Conservation (phyloP, 2,329 filamentous ascomycete species). For the Blumeria hordei region DNA sequence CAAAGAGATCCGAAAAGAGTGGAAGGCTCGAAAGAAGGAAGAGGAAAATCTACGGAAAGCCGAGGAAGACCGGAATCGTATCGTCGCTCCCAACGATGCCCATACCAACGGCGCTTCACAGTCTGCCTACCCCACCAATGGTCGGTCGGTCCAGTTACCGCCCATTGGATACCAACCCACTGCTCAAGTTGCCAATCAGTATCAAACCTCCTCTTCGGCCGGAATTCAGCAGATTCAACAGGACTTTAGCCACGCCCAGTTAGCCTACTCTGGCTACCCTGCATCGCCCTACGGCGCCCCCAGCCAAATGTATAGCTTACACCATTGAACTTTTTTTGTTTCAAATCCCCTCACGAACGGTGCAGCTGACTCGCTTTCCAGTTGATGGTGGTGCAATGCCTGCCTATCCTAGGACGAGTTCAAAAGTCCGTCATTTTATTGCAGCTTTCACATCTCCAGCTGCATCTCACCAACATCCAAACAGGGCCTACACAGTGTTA, state of each 20-base stretch:
- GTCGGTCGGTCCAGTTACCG: constrained; percentile 41
- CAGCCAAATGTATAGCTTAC: constrained; percentile 27
- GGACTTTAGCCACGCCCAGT: constrained; percentile 22
- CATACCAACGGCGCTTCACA: constrained; percentile 27
- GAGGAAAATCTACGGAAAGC: constrained; percentile 77
- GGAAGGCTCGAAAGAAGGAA: constrained; percentile 99
- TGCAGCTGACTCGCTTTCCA: too few species aligned
- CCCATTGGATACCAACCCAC: constrained; percentile 50
- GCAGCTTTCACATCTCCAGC: too few species aligned
- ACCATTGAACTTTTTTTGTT: too few species aligned
- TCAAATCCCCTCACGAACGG: too few species aligned
- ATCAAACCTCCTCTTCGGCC: constrained; percentile 30
- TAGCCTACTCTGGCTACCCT: constrained; percentile 28
- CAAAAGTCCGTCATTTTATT: too few species aligned
- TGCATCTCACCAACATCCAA: too few species aligned
- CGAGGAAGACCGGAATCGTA: constrained; percentile 62
- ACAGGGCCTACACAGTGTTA: too few species aligned
- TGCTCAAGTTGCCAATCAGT: constrained; percentile 31
- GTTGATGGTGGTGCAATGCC: too few species aligned
- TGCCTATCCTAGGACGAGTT: too few species aligned
- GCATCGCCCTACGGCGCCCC: constrained; percentile 28
- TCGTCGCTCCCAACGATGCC: constrained; percentile 27
- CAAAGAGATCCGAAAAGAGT: constrained; percentile 96
- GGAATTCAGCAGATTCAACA: constrained; percentile 31
- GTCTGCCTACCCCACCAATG: constrained; percentile 22